Conservation (phyloP, 2,329 filamentous ascomycete species). For the Alternaria novae-zelandiae region DNA sequence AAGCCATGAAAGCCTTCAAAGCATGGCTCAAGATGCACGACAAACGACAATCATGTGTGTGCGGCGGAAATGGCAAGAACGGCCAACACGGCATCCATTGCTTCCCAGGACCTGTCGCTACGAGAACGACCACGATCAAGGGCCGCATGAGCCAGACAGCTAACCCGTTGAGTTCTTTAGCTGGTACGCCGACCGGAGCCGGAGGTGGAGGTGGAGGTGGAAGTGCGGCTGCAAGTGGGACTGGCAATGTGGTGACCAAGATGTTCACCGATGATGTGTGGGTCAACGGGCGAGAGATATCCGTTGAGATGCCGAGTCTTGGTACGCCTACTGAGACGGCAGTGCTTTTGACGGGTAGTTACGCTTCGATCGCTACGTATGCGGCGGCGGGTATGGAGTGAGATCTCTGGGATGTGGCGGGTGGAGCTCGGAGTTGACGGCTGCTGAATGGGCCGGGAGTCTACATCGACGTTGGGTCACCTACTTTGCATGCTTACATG, state of each 20-base stretch:
- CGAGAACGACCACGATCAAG: background rate
- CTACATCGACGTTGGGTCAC: too few relatives aligned
- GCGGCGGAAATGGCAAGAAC: background rate
- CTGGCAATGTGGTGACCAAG: too few relatives aligned
- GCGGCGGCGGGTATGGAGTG: background rate
- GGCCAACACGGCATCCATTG: background rate
- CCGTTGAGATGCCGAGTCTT: background rate
- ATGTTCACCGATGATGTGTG: too few relatives aligned
- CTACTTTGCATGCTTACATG: too few relatives aligned
- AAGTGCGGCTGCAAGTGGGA: background rate
- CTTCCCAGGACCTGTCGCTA: background rate
- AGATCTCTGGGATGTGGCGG: background rate
- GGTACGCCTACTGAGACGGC: background rate
- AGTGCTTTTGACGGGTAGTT: background rate
- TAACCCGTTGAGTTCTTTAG: background rate
- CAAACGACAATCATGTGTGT: background rate
- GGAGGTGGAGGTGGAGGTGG: too few relatives aligned
- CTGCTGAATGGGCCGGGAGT: background rate
- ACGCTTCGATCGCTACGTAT: background rate
- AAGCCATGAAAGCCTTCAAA: background rate
- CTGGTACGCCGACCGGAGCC: background rate
- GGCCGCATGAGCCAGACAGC: background rate
- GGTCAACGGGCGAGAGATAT: background rate
- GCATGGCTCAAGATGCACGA: background rate
- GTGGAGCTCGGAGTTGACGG: background rate